Base-by-base conservation (phyloP, 208 protist species). In the Borovskyia barvae region DNA sequence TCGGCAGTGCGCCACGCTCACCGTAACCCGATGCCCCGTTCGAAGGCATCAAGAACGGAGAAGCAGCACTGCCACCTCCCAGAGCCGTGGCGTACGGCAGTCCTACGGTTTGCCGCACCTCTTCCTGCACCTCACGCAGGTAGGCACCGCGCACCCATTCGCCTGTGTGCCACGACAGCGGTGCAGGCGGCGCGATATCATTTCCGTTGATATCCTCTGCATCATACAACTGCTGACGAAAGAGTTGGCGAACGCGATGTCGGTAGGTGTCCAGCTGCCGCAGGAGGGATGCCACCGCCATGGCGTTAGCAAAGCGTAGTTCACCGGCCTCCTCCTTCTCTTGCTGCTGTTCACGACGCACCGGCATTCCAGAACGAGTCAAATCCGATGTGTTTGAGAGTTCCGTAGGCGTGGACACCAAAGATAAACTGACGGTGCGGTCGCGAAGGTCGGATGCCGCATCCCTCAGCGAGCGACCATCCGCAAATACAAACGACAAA, bases 161-260 rank as follows among this genome's bases (percentile, higher is more conserved):
- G 63, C 52, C 48, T 12, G 32, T 37, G 49, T 59, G 39, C 52
- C 52, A 58, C 39, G 52, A 30, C 52, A 19, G 52, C n/a, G 26
- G 52, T 12, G 52, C 52, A 14, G 39, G 37, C 29, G 52, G 37
- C 15, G 39, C 19, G 20, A 61, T 33, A 28, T 67, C 72, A 35
- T 89, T 76, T 24, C 74, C 84, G 42, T 78, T 70, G 29, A 94
- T 78, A 47, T 94, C 88, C 66, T 94, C 80, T 2, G 88, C 88
- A 46, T 94, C 85, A 68, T 83, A 90, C n/a, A 91, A 66, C 58
- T 92, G 88, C 64, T 90, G 84, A 35, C 85, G 81, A 59, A 94
- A 77, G 11, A 78, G 53, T 15, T 68, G 53, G 4, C 88, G 72
- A 7, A 80, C 75, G 28, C 71, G 75, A 3, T 70, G 76, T 12